phyloP scores from a whole-genome alignment of 2,329 filamentous ascomycete species.

The Alternaria tenuissima region DNA sequence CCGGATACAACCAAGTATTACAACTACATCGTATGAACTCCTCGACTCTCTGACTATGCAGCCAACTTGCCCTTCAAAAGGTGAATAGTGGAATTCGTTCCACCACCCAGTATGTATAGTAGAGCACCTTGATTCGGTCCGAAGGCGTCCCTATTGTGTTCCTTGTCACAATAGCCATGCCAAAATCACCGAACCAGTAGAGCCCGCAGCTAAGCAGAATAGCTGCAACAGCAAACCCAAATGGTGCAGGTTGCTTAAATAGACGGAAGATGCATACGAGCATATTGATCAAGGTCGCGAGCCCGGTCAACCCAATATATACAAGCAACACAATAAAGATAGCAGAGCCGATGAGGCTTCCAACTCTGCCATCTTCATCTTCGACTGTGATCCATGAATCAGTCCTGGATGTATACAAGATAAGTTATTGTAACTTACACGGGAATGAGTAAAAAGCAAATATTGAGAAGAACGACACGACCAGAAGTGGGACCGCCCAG shows the following conservation, averaged over 20 bases:
- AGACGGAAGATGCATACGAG: background rate
- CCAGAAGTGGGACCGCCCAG: constrained; percentile 8
- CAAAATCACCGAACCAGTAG: constrained; percentile 4
- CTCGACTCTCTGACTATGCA: background rate
- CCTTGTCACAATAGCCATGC: constrained; percentile 5
- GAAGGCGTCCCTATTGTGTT: constrained; percentile 2
- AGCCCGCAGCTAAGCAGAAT: constrained; percentile 4
- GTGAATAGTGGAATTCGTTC: constrained; percentile 9
- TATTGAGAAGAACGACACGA: constrained; percentile 9
- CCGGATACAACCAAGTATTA: background rate
- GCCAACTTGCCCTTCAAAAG: background rate
- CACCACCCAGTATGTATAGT: constrained; percentile 9
- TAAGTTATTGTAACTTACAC: constrained; percentile 1
- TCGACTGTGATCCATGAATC: background rate
- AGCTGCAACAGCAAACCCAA: background rate
- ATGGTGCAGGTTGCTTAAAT: background rate
- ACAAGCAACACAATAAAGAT: constrained; percentile 3
- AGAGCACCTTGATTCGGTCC: constrained; percentile 1
- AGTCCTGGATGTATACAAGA: background rate
- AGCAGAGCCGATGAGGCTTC: background rate
- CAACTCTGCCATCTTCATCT: background rate
- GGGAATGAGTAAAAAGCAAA: constrained; percentile 14
- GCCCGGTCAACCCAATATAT: constrained; percentile 2
- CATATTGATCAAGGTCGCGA: constrained; percentile 1
- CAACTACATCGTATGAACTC: background rate